These are phyloP conservation scores for Elsinoe perseae DNA, from an alignment of 2,329 filamentous ascomycete species.

Conservation along the genomic window DNA sequence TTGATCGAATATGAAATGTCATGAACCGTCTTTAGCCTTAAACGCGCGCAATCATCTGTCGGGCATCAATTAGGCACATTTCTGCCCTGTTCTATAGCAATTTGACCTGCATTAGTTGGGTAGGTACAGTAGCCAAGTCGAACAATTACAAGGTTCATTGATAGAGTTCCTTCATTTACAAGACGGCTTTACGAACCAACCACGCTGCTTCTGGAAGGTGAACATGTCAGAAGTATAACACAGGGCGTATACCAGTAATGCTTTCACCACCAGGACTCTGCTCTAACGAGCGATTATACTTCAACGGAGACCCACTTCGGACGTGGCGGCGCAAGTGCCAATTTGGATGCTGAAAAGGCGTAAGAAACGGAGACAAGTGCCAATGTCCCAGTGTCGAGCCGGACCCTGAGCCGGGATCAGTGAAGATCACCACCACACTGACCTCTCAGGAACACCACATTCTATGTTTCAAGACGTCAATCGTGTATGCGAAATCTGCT, in stretches of 20 bases:
- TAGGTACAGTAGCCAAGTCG: neutral
- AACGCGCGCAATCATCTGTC: neutral
- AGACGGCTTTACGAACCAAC: neutral
- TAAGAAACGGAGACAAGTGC: neutral
- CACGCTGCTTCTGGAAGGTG: constrained; percentile 1
- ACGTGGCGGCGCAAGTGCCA: neutral
- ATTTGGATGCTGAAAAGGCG: neutral
- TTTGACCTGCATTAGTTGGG: neutral
- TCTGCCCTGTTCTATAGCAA: neutral
- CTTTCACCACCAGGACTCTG: neutral
- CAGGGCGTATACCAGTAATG: neutral
- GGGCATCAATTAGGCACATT: neutral
- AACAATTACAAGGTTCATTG: neutral
- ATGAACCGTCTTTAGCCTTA: neutral
- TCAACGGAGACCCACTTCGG: constrained; percentile 1
- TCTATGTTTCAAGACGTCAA: constrained; percentile 5
- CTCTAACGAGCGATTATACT: neutral
- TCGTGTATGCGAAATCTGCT: neutral
- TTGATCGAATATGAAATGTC: constrained; percentile 3
- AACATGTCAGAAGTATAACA: neutral
- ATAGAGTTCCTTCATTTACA: neutral
- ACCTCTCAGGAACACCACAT: constrained; percentile 5
- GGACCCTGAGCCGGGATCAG: constrained; percentile 8
- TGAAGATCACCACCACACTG: constrained; percentile 12
- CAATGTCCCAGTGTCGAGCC: neutral